Evolutionary conservation across 148 eudicot species (phyloP), one percentile per base, ranked within the genome.

Genomic region (Chenopodium berlandieri): DNA sequence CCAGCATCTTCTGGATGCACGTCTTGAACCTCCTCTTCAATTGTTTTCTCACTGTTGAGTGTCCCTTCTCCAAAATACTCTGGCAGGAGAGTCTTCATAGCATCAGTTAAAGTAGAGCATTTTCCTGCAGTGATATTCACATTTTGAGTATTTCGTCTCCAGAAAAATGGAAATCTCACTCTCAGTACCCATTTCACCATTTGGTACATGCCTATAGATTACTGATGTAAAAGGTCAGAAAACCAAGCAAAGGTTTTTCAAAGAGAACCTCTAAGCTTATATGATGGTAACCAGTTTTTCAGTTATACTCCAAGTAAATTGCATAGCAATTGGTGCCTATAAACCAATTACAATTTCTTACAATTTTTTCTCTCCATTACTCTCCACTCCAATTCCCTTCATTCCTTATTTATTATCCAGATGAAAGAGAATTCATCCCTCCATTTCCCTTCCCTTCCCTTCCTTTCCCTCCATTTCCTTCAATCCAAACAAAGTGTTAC

Each of bases 31-130:
- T 86, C 91, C 14, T 84, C 76, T 66, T 13, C 69, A 7, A 68
- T 32, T 72, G 75, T 19, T 81, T 81, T 76, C 67, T 82, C 86
- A n/a, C 63, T 75, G 65, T 48, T 73, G 4, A 30, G 71, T 56
- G 86, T 30, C 47, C 77, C 83, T 27, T 86, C 84, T 16, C 80
- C 78, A 76, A 90, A 94, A 78, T 88, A 85, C 75, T 91, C 97
- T 4, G 99, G 99, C 60, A 93, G 76, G 69, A 94, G 90, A 48
- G 79, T 77, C 86, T 89, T 92, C 84, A 96, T 78, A 20, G 95
- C 97, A 87, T 94, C 95, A 77, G 81, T 82, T 81, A 95, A 89
- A 44, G 94, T 91, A 83, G 91, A 88, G 88, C 82, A 85, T 82
- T 90, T 92, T 64, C 93, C 99, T 92, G 92, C 84, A 86, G 22